phyloP scores from a whole-genome alignment of 2,329 filamentous ascomycete species.

The Aspergillus caelatus region DNA sequence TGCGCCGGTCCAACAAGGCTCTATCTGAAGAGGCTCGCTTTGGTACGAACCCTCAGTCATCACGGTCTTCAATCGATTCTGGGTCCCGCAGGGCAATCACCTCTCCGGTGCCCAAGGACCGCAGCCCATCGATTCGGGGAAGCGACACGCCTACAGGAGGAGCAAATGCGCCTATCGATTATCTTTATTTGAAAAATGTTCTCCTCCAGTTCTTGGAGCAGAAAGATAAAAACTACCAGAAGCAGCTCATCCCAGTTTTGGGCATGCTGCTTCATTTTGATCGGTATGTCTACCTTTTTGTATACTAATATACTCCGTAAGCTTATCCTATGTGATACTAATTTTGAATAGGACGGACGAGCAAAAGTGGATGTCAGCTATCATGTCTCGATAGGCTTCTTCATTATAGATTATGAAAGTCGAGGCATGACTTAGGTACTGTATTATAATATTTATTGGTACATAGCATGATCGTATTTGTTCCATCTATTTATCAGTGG shows the following conservation, averaged over 20 bases:
- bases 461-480: conserved; percentile 1
- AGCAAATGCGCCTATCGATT: conserved; percentile 51
- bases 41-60: conserved; percentile 53
- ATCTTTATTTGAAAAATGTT: conserved; percentile 68
- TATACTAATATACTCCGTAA: too few species aligned
- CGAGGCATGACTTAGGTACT: not conserved
- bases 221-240: conserved; percentile 68
- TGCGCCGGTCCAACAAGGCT: conserved; percentile 68
- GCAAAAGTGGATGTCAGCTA: conserved; percentile 81
- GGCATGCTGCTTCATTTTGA: conserved; percentile 69
- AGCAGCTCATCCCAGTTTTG: conserved; percentile 67
- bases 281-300: conserved; percentile 47
- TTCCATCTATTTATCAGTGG: conserved; percentile 5
- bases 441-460: conserved; percentile 8
- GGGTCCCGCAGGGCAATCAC: conserved; percentile 47
- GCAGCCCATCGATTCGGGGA: conserved; percentile 35
- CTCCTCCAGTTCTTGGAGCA: conserved; percentile 68
- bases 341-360: conserved; percentile 64
- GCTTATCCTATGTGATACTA: conserved; percentile 12
- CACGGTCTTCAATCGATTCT: conserved; percentile 63
- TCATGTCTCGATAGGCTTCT: conserved; percentile 54
- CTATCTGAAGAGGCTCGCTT: conserved; percentile 62
- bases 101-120: conserved; percentile 50
- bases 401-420: not conserved
- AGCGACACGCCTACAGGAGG: conserved; percentile 42